These are phyloP conservation scores for Vaccinium myrtillus DNA, from an alignment of 148 eudicot genomes.

Conservation along the genomic window DNA sequence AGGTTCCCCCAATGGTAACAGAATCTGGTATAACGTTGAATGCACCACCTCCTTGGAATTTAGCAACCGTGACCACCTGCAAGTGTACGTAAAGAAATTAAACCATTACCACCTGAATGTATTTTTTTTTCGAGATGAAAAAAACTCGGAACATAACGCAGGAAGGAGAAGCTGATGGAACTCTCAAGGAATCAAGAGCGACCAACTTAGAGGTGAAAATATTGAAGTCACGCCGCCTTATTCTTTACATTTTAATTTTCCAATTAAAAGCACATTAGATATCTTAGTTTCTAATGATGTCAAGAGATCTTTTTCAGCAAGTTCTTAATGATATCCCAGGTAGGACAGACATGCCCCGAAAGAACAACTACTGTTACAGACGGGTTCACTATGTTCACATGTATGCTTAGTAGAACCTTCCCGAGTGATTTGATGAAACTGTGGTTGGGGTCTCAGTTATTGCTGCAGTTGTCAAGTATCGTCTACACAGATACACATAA, in stretches of 20 bases:
- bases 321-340: not conserved
- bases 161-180: not conserved
- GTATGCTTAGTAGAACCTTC: not conserved
- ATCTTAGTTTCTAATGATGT: not conserved
- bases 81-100: slow-evolving; percentile 5
- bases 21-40: slow-evolving; percentile 97
- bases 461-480: not conserved
- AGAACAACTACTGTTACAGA: not conserved
- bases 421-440: not conserved
- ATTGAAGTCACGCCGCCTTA: not conserved
- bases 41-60: slow-evolving; percentile 93
- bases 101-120: not conserved
- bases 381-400: not conserved
- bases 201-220: not conserved
- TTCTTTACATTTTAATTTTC: not conserved
- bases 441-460: not conserved
- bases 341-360: not conserved
- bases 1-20: slow-evolving; percentile 92
- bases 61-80: slow-evolving; percentile 95
- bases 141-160: not conserved
- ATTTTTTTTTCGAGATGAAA: not conserved
- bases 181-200: not conserved
- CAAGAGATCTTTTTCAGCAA: not conserved
- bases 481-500: not conserved
- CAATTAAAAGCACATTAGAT: not conserved